These are phyloP conservation scores for Colletotrichum lini DNA, from an alignment of 2,329 filamentous ascomycete species.

Conservation along the genomic window DNA sequence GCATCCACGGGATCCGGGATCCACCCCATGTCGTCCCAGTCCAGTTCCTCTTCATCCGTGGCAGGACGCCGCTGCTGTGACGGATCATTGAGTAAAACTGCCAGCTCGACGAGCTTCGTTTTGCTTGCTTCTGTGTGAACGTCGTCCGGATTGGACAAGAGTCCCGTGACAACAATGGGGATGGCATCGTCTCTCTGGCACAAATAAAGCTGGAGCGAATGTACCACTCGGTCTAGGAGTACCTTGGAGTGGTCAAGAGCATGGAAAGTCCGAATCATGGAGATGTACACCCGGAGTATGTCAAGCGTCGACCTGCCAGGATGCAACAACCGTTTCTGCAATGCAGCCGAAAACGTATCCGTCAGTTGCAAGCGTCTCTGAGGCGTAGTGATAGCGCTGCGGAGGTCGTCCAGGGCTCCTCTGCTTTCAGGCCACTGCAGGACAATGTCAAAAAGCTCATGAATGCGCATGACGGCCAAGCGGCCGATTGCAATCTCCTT, in stretches of 20 bases:
- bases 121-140: slow-evolving; percentile 55
- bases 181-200: slow-evolving; percentile 84
- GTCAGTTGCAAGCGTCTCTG: slow-evolving; percentile 79
- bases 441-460: slow-evolving; percentile 84
- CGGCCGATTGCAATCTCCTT: slow-evolving; percentile 78
- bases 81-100: slow-evolving; percentile 74
- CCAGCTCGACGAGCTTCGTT: slow-evolving; percentile 76
- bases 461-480: slow-evolving; percentile 77
- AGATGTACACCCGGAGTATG: slow-evolving; percentile 83
- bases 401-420: slow-evolving; percentile 81
- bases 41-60: slow-evolving; percentile 78
- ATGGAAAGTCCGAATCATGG: slow-evolving; percentile 83
- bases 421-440: slow-evolving; percentile 80
- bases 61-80: slow-evolving; percentile 67
- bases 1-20: slow-evolving; percentile 93
- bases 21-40: slow-evolving; percentile 96
- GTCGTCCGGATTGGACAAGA: slow-evolving; percentile 74
- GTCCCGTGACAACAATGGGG: slow-evolving; percentile 80
- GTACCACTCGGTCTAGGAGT: slow-evolving; percentile 80
- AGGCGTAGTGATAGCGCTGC: slow-evolving; percentile 77
- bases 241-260: slow-evolving; percentile 84
- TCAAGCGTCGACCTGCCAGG: slow-evolving; percentile 82
- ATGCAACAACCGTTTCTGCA: slow-evolving; percentile 79
- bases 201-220: slow-evolving; percentile 81
- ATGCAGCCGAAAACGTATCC: slow-evolving; percentile 74